A percentile compares a stretch with the other conserved stretches of the same genome.
Conservation (phyloP, 1,139 yeast genomes). For the Sugiyamaella japonica region DNA sequence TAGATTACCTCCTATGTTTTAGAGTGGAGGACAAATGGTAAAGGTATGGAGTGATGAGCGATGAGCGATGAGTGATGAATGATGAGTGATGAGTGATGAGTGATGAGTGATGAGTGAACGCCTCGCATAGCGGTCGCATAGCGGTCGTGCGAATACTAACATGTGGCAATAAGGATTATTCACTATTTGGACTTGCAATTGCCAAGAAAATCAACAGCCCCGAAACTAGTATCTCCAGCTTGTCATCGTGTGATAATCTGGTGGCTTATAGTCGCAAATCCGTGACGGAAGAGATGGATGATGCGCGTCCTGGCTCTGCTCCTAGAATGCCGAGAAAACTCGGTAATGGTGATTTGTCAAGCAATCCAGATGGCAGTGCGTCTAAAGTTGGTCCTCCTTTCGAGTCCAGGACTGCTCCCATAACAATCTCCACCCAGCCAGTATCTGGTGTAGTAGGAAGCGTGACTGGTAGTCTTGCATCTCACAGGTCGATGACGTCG, state of each 20-base stretch:
- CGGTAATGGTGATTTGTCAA: neutral
- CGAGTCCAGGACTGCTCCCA: slow-evolving; percentile 2
- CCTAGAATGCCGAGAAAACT: no score
- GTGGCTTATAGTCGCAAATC: no score
- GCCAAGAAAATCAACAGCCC: neutral
- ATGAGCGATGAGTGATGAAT: no score
- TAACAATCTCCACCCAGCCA: neutral
- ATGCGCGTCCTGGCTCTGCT: neutral
- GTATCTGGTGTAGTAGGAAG: neutral
- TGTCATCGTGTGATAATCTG: neutral
- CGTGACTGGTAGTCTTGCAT: neutral
- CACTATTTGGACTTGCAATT: neutral
- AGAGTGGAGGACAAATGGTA: neutral
- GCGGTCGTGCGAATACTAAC: no score
- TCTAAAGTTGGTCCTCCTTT: neutral
- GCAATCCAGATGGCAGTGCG: neutral
- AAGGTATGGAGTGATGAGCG: no score
- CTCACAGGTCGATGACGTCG: neutral
- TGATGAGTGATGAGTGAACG: no score
- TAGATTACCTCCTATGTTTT: no score
- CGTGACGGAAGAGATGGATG: neutral
- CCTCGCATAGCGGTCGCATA: no score
- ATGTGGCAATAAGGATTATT: neutral
- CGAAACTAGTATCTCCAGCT: neutral
- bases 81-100: no score